Evolutionary conservation across 306 rosid genomes (phyloP).

Genomic region (Citrullus mucosospermus): DNA sequence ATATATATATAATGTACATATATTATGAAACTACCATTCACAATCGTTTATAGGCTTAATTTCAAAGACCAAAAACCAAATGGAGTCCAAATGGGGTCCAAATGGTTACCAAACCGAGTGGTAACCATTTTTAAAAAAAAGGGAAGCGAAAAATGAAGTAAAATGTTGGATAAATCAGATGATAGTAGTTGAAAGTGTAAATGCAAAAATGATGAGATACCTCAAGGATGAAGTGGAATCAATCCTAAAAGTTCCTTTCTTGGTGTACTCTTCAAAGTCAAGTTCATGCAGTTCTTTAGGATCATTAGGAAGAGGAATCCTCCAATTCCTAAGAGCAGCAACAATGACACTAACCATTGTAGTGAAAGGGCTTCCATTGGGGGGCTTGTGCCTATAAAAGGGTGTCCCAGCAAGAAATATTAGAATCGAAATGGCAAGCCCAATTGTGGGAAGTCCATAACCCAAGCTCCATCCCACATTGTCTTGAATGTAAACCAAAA

Average conservation of each 20-base stretch:
- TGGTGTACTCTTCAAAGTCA: constrained; percentile 29
- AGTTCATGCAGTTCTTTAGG: constrained; percentile 53
- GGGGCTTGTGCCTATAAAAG: constrained; percentile 61
- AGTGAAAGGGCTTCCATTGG: constrained; percentile 30
- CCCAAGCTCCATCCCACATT: constrained; percentile 91
- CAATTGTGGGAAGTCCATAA: constrained; percentile 72
- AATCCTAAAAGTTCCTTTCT: constrained; percentile 38
- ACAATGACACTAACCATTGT: constrained; percentile 58
- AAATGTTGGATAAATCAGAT: too few species aligned
- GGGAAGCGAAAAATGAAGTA: too few species aligned
- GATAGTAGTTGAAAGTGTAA: too few species aligned
- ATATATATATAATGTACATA: too few species aligned
- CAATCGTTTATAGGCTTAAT: too few species aligned
- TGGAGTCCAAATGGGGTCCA: too few species aligned
- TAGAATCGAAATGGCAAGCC: constrained; percentile 44
- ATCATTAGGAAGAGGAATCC: constrained; percentile 38
- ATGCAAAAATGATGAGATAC: constrained; percentile 13
- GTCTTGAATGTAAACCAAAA: constrained; percentile 78
- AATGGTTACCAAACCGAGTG: too few species aligned
- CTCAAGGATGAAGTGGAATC: constrained; percentile 64
- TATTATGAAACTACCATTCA: too few species aligned
- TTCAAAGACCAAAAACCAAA: too few species aligned
- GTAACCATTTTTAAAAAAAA: too few species aligned
- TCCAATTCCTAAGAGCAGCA: constrained; percentile 49
- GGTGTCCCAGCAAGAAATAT: constrained; percentile 66